Evolutionary conservation across 2,329 filamentous ascomycete genomes (phyloP), one percentile per base, ranked within the genome.

Genomic region (Allantophomopsis lycopodina): DNA sequence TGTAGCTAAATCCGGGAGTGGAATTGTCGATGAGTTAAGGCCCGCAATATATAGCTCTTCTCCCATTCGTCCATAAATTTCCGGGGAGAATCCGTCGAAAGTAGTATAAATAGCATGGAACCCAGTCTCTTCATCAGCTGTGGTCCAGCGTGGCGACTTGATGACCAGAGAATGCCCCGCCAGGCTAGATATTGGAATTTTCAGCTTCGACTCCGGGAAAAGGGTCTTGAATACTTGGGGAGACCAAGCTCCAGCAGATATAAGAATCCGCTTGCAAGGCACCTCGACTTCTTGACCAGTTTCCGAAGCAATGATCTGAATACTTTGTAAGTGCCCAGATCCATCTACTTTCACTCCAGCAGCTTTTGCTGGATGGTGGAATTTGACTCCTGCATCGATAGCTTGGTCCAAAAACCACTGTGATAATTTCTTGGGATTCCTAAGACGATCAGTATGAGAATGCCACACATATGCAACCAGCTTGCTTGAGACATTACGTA

Each of bases 11-110:
- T 63, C 57, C 0, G 83, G 83, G 8, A 89, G 60, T 0, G 73
- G 67, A 4, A 82, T 66, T 1, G 52, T 55, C 0, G 69, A 60
- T 30, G 68, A 73, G 53, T 89, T 88, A 31, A 88, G 55, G 0
- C 83, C 83, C 0, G 79, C 79, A 28, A 89, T 60, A 55, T 84
- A 89, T 15, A 89, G 71, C 41, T 84, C 71, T 1, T 75, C 78
- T 7, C 73, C 74, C 4, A 70, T 51, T 10, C 83, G 66, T 1
- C 76, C 75, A 56, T 84, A 86, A 10, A 83, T 63, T 55, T 88
- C 83, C 0, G 82, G 80, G 2, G 73, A 76, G 56, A 79, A 85
- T 0, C 66, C 68, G 0, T 73, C 66, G 3, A 74, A 66, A 3
- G 70, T 72, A 2, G 76, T 75, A 51, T 84, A 88, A 2, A 89